These are phyloP conservation scores for Candida schatavii DNA, from an alignment of 805 yeast species.

Conservation along the genomic window DNA sequence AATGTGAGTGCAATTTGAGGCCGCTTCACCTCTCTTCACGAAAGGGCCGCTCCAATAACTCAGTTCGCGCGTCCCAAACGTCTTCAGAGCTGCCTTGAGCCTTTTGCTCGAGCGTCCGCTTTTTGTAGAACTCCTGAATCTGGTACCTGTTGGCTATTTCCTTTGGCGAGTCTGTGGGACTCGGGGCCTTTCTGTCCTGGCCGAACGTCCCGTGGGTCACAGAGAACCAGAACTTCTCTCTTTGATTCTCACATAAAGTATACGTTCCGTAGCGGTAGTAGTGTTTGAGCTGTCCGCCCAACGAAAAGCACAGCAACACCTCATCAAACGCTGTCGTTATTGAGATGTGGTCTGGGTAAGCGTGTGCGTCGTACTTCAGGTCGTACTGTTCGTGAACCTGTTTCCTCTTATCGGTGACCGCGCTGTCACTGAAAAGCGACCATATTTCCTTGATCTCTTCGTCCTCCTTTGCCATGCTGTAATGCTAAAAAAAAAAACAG, in stretches of 20 bases:
- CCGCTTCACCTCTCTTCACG: conserved; percentile 17
- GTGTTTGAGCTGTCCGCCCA: conserved; percentile 86
- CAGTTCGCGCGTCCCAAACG: conserved; percentile 62
- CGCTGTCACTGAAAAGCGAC: conserved; percentile 21
- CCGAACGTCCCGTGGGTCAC: conserved; percentile 46
- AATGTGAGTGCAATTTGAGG: too few species aligned
- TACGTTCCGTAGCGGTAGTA: conserved; percentile 82
- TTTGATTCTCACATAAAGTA: conserved; percentile 65
- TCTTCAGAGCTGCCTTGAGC: conserved; percentile 77
- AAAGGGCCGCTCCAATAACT: conserved; percentile 38
- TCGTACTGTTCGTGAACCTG: conserved; percentile 18
- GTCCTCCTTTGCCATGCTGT: conserved; percentile 14
- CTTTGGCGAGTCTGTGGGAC: conserved; percentile 30
- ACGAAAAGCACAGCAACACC: conserved; percentile 77
- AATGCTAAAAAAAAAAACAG: not conserved
- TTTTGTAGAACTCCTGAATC: conserved; percentile 70
- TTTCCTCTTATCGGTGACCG: conserved; percentile 20
- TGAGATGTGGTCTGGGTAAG: conserved; percentile 34
- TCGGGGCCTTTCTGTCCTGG: conserved; percentile 16
- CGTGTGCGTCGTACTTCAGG: conserved; percentile 15
- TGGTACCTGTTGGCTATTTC: conserved; percentile 48
- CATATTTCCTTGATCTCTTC: conserved; percentile 28
- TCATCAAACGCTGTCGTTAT: conserved; percentile 81
- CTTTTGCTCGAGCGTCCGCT: conserved; percentile 57
- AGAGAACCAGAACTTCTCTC: conserved; percentile 80